Percentiles rank a stretch among this genome's conserved stretches.
Evolutionary conservation across 495 filamentous ascomycete species (phyloP).

Genomic region (Hypoxylon crocopeplum): DNA sequence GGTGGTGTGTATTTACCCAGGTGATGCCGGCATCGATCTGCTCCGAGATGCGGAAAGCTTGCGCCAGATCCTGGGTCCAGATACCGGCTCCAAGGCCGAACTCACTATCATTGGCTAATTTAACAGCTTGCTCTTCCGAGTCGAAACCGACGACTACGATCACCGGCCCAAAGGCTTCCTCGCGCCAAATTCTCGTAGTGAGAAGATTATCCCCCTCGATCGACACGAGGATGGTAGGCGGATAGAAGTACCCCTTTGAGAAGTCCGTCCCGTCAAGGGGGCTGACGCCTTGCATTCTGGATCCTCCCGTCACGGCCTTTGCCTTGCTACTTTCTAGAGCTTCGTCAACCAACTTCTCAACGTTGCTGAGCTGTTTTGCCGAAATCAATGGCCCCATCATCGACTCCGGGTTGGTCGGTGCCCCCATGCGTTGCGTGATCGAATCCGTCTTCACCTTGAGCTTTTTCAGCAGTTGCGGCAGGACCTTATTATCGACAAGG

Average conservation of each 20-base stretch:
- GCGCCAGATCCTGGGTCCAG: constrained; percentile 64
- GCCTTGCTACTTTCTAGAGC: constrained; percentile 40
- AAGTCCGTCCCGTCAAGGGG: constrained; percentile 45
- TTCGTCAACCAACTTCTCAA: constrained; percentile 45
- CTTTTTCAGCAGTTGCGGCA: constrained; percentile 46
- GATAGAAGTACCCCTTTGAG: constrained; percentile 62
- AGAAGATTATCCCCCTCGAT: constrained; percentile 18
- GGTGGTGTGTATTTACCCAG: constrained; percentile 69
- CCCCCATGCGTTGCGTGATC: constrained; percentile 55
- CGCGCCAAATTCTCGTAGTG: constrained; percentile 45
- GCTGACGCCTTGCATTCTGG: constrained; percentile 40
- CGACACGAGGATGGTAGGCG: constrained; percentile 61
- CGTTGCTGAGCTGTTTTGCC: constrained; percentile 45
- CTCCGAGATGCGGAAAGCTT: constrained; percentile 63
- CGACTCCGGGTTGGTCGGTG: constrained; percentile 53
- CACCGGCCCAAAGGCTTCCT: constrained; percentile 61
- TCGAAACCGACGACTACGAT: constrained; percentile 55
- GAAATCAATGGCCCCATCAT: constrained; percentile 55
- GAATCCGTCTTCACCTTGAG: constrained; percentile 47
- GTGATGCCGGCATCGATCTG: constrained; percentile 65
- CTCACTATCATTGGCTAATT: constrained; percentile 57
- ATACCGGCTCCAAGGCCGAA: constrained; percentile 62
- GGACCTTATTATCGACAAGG: constrained; percentile 58
- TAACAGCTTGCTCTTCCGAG: constrained; percentile 55
- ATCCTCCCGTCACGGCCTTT: constrained; percentile 46